phyloP scores from a whole-genome alignment of 2,329 filamentous ascomycete species.

The Neophaeococcomyces mojaviensis region DNA sequence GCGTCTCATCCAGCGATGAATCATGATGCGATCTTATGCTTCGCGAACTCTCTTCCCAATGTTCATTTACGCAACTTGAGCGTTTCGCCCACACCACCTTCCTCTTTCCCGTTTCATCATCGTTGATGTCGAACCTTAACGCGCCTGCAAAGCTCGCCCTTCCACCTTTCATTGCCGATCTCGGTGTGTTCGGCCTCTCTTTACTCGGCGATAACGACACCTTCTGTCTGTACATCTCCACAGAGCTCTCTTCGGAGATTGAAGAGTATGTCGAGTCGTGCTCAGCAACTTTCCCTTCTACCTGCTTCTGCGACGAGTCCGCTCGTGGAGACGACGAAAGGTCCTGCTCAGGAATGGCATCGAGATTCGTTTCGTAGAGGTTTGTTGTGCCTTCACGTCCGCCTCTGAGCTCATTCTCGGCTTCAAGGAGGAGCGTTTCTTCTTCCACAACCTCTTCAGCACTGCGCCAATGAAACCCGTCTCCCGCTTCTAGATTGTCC shows the following conservation, averaged over 20 bases:
- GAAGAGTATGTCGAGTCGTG: constrained; percentile 6
- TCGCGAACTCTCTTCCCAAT: constrained; percentile 21
- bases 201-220: not conserved
- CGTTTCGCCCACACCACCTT: constrained; percentile 19
- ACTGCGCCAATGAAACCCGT: not conserved
- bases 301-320: not conserved
- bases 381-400: not conserved
- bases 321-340: constrained; percentile 1
- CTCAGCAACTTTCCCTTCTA: not conserved
- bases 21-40: constrained; percentile 15
- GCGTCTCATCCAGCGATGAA: constrained; percentile 8
- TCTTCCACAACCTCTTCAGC: constrained; percentile 5
- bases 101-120: constrained; percentile 12
- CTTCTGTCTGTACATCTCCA: constrained; percentile 4
- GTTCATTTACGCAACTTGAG: constrained; percentile 18
- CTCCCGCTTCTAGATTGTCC: not conserved
- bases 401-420: not conserved
- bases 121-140: not conserved
- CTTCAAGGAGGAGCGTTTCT: constrained; percentile 2
- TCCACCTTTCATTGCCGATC: constrained; percentile 22
- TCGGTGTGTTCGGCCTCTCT: constrained; percentile 16
- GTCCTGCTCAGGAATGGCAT: constrained; percentile 6
- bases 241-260: not conserved
- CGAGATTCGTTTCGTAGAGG: constrained; percentile 6
- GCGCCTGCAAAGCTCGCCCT: constrained; percentile 10